Evolutionary conservation across 306 rosid genomes (phyloP).

Genomic region (Herpetospermum pedunculosum): DNA sequence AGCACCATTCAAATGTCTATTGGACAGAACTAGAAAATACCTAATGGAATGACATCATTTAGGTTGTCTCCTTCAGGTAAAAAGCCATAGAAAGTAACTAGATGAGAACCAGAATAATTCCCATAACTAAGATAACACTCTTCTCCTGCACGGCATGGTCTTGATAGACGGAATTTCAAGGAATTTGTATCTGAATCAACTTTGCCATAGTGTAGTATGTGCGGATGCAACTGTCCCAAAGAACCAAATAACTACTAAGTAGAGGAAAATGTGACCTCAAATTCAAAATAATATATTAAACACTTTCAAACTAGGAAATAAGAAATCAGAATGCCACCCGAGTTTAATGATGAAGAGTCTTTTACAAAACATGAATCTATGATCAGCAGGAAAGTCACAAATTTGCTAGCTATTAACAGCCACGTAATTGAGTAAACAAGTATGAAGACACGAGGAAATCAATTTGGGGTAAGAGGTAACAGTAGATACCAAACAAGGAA

Average conservation of each 20-base stretch:
- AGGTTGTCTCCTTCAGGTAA: conserved; percentile 74
- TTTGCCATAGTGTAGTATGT: conserved; percentile 62
- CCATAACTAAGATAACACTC: conserved; percentile 82
- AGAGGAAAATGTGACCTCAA: conserved; percentile 4
- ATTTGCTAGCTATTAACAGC: not conserved
- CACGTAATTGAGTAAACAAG: not conserved
- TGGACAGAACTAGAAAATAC: conserved; percentile 25
- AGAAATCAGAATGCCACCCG: not conserved
- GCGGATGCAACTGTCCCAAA: conserved; percentile 60
- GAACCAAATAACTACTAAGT: conserved; percentile 10
- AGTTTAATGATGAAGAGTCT: not conserved
- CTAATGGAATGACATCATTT: conserved; percentile 60
- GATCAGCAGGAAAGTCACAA: not conserved
- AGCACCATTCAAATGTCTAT: not conserved
- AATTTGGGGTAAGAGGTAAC: not conserved
- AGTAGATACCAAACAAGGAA: not conserved
- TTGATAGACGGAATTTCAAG: conserved; percentile 71
- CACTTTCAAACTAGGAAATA: not conserved
- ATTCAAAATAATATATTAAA: not conserved
- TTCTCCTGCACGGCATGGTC: conserved; percentile 73
- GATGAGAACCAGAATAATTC: conserved; percentile 60
- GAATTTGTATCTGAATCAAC: conserved; percentile 53
- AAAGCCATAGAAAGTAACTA: conserved; percentile 70
- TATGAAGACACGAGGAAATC: not conserved
- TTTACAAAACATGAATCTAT: not conserved